Conservation (phyloP, 805 yeast genomes). For the Lipomyces anomalus region DNA sequence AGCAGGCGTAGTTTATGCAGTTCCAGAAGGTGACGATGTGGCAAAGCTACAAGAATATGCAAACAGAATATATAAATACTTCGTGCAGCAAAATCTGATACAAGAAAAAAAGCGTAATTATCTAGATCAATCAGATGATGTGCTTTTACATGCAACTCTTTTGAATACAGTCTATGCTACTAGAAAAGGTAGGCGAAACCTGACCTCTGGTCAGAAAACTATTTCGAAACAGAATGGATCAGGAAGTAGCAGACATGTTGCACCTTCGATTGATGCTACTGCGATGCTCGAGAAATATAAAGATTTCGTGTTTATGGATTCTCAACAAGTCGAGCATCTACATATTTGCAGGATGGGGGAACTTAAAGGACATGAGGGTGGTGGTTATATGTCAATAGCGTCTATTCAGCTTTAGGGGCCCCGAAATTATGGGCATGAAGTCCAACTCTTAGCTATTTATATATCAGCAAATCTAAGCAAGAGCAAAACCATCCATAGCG, state of each 20-base stretch:
- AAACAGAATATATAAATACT: constrained; percentile 5
- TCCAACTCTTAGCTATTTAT: background rate
- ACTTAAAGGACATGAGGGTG: constrained; percentile 7
- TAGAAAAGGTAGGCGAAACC: background rate
- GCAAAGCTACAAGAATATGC: constrained; percentile 11
- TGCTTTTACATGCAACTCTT: constrained; percentile 15
- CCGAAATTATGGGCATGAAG: constrained; percentile 1
- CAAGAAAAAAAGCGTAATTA: no score
- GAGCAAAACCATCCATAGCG: background rate
- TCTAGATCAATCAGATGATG: constrained; percentile 1
- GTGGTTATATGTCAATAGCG: constrained; percentile 11
- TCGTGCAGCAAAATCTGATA: constrained; percentile 8
- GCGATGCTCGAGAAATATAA: constrained; percentile 3
- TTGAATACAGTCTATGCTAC: constrained; percentile 6
- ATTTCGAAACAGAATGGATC: background rate
- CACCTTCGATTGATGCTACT: constrained; percentile 13
- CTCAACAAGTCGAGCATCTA: constrained; percentile 3
- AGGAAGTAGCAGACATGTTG: no score
- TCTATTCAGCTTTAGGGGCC: constrained; percentile 4
- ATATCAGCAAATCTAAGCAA: no score
- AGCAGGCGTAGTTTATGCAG: constrained; percentile 16
- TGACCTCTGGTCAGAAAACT: background rate
- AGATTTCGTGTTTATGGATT: constrained; percentile 5
- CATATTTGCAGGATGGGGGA: constrained; percentile 19
- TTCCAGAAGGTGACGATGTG: constrained; percentile 2